Conservation (phyloP, 2,329 filamentous ascomycete species). For the Chaetothyriales sp. region DNA sequence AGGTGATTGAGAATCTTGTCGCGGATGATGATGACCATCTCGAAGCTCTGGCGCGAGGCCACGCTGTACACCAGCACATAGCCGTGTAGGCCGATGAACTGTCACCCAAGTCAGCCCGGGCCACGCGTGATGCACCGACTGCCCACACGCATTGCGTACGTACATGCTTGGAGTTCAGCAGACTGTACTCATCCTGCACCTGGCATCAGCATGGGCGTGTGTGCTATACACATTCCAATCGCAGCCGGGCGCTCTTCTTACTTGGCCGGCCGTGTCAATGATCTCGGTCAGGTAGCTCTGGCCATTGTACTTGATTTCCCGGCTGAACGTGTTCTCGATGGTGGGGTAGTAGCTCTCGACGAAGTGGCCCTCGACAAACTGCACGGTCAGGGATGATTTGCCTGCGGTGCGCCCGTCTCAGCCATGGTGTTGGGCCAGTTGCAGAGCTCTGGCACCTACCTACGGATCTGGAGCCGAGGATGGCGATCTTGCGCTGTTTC, state of each 20-base stretch:
- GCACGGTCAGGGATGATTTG: conserved; percentile 93
- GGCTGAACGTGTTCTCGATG: conserved; percentile 97
- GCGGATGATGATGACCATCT: conserved; percentile 91
- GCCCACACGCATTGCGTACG: background rate
- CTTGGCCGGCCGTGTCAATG: conserved; percentile 92
- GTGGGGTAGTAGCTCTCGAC: conserved; percentile 99
- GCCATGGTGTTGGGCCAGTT: background rate
- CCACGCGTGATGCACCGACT: background rate
- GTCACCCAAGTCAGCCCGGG: background rate
- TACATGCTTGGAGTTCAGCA: conserved; percentile 83
- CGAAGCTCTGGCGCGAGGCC: conserved; percentile 80
- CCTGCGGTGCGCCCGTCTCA: conserved; percentile 39
- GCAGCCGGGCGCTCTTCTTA: conserved; percentile 25
- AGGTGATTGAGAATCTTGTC: conserved; percentile 97
- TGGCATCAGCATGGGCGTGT: conserved; percentile 1
- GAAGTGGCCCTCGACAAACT: conserved; percentile 94
- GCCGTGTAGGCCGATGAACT: conserved; percentile 92
- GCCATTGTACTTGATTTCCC: conserved; percentile 80
- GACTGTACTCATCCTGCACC: conserved; percentile 85
- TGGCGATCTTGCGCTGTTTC: conserved; percentile 89
- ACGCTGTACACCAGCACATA: conserved; percentile 99
- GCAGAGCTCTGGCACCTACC: conserved; percentile 39
- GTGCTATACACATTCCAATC: background rate
- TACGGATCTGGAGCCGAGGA: conserved; percentile 87
- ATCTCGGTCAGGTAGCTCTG: conserved; percentile 95